Evolutionary conservation across 2,329 filamentous ascomycete species (phyloP), one percentile per base, ranked within the genome.

Genomic region (Torrubiellomyces zombiae): DNA sequence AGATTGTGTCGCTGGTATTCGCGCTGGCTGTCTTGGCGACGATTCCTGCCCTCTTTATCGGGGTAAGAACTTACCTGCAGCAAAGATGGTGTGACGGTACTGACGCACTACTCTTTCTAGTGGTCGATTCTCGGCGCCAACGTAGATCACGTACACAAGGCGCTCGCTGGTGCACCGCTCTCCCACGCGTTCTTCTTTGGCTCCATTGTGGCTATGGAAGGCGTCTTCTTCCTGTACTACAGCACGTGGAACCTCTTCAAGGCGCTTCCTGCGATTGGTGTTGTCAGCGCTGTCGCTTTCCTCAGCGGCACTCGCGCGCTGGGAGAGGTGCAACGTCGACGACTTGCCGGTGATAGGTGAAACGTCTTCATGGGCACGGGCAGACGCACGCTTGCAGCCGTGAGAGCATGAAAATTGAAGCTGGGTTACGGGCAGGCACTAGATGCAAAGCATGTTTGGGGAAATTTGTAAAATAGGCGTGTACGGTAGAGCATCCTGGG

Each of bases 181-280:
- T 75, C 86, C 5, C 86, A 98, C 47, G 59, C 60, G 16, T 50
- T 83, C 17, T 98, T 95, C 60, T 78, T 91, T 38, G 79, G 78
- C 25, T 93, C 83, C 5, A 71, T 98, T 28, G 32, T 93, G 19
- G 72, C 74, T 13, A 79, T 98, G 60, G 89, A 98, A 51, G 78
- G 68, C 10, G 73, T 93, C 28, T 94, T 98, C 56, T 86, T 89
- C 59, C 56, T 93, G 37, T 98, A 98, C 64, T 95, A 95, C 55
- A 76, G 68, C 26, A 70, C 58, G 44, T 94, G 86, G 85, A 93
- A 75, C 44, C 61, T 98, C 22, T 93, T 95, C 63, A 76, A 93
- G 58, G 72, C 71, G 9, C 60, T 98, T 24, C 85, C 83, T 4
- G 73, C 72, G 14, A 72, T 76, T 27, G 61, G 61, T 17, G 54